Evolutionary conservation across 768 basidiomycete species (phyloP), one percentile per base, ranked within the genome.

Genomic region (Amanita fuliginea): DNA sequence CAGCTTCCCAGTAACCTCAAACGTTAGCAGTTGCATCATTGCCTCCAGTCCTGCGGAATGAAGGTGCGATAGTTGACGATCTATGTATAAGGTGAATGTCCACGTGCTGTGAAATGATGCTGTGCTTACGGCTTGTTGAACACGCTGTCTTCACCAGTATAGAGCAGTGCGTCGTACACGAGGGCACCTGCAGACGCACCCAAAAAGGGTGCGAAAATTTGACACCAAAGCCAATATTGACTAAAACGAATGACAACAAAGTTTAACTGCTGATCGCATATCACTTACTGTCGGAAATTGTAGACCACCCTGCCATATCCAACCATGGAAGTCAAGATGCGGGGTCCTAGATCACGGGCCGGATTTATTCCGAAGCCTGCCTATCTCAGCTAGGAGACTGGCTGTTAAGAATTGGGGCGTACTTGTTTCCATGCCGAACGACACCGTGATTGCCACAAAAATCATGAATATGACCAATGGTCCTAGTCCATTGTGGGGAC

Each of bases 171-270:
- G 55, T 86, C 84, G 53, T 85, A 86, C 40, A 75, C 52, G 49
- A 77, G 58, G 5, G 72, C 66, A 14, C 76, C 83, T 2, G 64
- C 58, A 47, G 76, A 69, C 36, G 71, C 80, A 19, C 84, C 81
- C 18, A 74, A 50, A 53, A 81, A 71, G 5, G 80, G 73, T 4
- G 69, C 83, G 35, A 82, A 61, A 18, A 82, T 51, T 14, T 80
- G 74, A 54, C 76, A 76, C 83, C 82, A 86, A n/a, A 86, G 49
- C 83, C 81, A 85, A 59, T 83, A 86, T 54, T 86, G 81, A 54
- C 70, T 75, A 61, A 45, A 65, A 35, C 57, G 6, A 39, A 37
- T 49, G 10, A 37, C 35, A 51, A 52, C 60, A 28, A 43, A 16
- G 19, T 42, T 41, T 33, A 14, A 39, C 5, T 11, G 2, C n/a